Evolutionary conservation across 1,139 yeast species (phyloP), one percentile per base, ranked within the genome.

Genomic region (Blastobotrys raffinosifermentans): DNA sequence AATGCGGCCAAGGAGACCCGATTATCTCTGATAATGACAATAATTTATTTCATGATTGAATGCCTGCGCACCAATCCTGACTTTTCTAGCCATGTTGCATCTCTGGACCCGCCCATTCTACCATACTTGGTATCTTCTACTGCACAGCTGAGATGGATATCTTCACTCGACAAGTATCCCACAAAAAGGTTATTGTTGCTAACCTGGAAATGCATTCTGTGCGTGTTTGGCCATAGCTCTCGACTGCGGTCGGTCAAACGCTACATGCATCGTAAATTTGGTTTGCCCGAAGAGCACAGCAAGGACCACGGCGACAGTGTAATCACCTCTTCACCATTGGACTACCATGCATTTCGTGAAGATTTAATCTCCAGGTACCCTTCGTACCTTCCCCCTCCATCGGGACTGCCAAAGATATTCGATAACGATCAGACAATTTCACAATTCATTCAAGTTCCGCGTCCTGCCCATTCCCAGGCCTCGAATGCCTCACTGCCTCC

Each of bases 311-410:
- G n/a, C n/a, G 37, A 41, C 9, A 48, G 44, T 15, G 37, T 45
- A 13, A 58, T 76, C 32, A 65, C 70, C 0, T 76, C 86, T 23
- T 77, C 94, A 2, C 91, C 94, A 0, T 61, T 86, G 22, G 94
- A 86, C 49, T 87, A 84, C 55, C 78, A 76, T 54, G 77, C 84
- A 3, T 85, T 83, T 53, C 69, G 86, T 43, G 83, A 81, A 44
- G 94, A 86, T 47, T 60, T 87, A 4, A 60, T 71, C 3, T 75
- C 87, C 17, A 72, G 94, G 46, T 87, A 77, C 53, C 96, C 97
- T 0, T 63, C 83, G 3, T 80, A 70, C 46, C 60, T 69, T 2
- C 76, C 80, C 2, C 61, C 62, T 6, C 74, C 76, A 1, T 58
- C 66, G 4, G 55, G 64, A 4, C 48, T 72, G 3, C 77, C 81